Base-by-base conservation (phyloP, 768 basidiomycete species). In the Xerocomus potaroensis region DNA sequence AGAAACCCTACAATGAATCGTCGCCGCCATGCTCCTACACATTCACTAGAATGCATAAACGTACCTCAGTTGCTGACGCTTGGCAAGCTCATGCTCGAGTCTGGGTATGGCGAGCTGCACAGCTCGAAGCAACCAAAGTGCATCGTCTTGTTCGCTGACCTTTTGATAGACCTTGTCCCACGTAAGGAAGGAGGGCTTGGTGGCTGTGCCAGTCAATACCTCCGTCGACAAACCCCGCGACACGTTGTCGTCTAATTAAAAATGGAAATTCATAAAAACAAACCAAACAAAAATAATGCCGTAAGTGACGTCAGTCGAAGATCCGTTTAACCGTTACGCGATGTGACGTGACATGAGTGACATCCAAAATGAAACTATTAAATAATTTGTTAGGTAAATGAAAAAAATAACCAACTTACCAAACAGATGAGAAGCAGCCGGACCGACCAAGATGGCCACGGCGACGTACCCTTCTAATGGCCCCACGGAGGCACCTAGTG, bases 111-210 rank as follows among this genome's bases (percentile, higher is more conserved):
- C 66, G 4, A 74, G 77, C 44, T 84, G 73, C 8, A 74, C 61
- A 0, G 87, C 84, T 26, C 83, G 76, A 12, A 91, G 67, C 2
- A 96, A 66, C 94, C 93, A 96, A 11, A 54, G 57, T 45, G 90
- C 82, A 14, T 91, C 91, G 3, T 75, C 74, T 0, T 72, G 55
- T 6, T 79, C 75, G 7, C 71, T 68, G 14, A 85, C 53, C 61
- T 89, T 91, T 48, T 83, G 79, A 57, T 91, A 92, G 0, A 90
- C 81, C 62, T 88, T 92, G 43, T 95, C 92, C 80, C 81, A 91
- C 12, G 94, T 56, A 32, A 97, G 65, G 69, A 96, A 96, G 2
- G 87, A 84, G 0, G 91, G 87, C 60, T 91, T 96, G 19, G 77
- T 68, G 12, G 71, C 68, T 0, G 80, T 65, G 5, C 64, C 64